Conservation (phyloP, 139 green algal genomes). For the Chlorella sp. region DNA sequence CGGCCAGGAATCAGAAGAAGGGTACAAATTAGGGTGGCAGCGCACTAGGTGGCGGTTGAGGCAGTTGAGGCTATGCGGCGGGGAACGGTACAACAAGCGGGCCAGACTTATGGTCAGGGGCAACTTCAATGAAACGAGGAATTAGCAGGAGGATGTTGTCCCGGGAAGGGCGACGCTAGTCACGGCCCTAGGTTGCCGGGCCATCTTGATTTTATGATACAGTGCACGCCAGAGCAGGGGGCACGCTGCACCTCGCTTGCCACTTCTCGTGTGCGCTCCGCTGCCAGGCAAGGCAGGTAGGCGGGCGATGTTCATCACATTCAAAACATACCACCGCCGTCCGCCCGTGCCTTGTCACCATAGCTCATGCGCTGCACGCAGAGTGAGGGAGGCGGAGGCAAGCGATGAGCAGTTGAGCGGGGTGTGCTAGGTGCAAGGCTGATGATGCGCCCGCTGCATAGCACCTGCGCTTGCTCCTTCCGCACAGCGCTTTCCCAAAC, state of each 20-base stretch:
- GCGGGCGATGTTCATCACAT: neutral
- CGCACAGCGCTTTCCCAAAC: too few species aligned
- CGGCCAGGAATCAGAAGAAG: too few species aligned
- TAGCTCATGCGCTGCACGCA: conserved; percentile 32
- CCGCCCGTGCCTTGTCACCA: neutral
- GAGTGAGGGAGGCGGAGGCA: neutral
- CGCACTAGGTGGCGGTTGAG: too few species aligned
- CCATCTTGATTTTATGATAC: neutral
- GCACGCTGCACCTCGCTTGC: too few species aligned
- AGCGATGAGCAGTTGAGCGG: neutral
- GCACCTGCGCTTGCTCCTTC: neutral
- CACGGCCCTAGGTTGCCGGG: too few species aligned
- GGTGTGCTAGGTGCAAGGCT: neutral
- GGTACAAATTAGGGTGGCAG: too few species aligned
- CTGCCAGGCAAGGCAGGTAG: neutral
- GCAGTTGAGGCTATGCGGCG: too few species aligned
- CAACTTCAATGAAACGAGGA: too few species aligned
- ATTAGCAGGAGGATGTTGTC: too few species aligned
- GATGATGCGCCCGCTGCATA: neutral
- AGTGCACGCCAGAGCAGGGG: neutral
- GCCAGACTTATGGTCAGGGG: too few species aligned
- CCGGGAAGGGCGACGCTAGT: too few species aligned
- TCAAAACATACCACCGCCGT: neutral
- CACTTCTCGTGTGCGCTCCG: neutral
- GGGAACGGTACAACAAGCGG: too few species aligned